phyloP scores from a whole-genome alignment of 192 early-diverging fungal species.

The Geranomyces variabilis region DNA sequence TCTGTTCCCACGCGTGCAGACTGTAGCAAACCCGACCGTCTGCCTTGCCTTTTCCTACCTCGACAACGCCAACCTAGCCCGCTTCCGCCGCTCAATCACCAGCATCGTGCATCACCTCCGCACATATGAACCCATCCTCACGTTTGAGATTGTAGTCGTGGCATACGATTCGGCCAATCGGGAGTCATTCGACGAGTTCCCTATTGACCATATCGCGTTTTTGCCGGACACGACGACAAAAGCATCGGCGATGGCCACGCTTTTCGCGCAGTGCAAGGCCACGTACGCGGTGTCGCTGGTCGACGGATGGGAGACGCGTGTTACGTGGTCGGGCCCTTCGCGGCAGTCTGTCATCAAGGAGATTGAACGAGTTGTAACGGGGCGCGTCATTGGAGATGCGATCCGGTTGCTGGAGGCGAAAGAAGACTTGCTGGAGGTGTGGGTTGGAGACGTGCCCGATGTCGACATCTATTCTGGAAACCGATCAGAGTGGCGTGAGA shows the following conservation, averaged over 20 bases:
- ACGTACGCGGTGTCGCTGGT: constrained; percentile 3
- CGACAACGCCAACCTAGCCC: neutral
- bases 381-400: neutral
- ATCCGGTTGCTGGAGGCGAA: neutral
- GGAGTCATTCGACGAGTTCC: constrained; percentile 8
- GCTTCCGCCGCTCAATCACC: constrained; percentile 5
- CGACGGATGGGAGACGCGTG: constrained; percentile 16
- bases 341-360: neutral
- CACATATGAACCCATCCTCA: constrained; percentile 11
- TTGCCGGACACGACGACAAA: neutral
- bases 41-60: constrained; percentile 11
- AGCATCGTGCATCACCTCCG: constrained; percentile 16
- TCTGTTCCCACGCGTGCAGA: neutral
- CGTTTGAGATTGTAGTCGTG: neutral
- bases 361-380: neutral
- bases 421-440: constrained; percentile 17
- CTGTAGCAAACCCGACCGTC: neutral
- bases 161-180: neutral
- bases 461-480: neutral
- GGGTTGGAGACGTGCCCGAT: constrained; percentile 20
- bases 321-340: neutral
- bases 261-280: neutral
- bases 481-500: constrained; percentile 14
- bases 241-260: neutral
- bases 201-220: neutral